Evolutionary conservation across 352 stramenopile species (phyloP), one percentile per base, ranked within the genome.

Genomic region (Sclerospora graminicola): DNA sequence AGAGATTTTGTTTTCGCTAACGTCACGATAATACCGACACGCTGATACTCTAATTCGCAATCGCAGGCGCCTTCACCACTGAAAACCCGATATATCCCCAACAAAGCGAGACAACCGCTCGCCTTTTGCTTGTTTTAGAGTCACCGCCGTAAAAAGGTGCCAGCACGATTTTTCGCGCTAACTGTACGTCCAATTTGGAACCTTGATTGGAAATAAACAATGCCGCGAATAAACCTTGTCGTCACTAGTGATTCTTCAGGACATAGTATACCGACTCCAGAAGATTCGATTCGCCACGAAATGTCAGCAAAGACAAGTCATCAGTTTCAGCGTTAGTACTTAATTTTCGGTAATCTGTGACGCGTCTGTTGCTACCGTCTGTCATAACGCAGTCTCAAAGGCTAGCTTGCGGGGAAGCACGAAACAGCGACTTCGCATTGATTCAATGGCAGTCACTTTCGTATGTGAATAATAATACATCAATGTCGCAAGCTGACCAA

Each of bases 31-130:
- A 40, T 69, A 51, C 21, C 61, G 1, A 66, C 69, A 34, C 57
- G 65, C n/a, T 72, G 61, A 27, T n/a, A n/a, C n/a, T 80, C 61
- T 49, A 66, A 15, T 60, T 55, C 8, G 61, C 58, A 48, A 84
- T 54, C 7, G 45, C 49, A 35, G 55, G 41, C 6, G 57, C 48
- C 13, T 77, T 66, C 11, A 61, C 45, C 11, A 71, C 20, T 10
- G 69, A 41, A 48, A 76, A 83, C 10, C 48, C 61, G 2, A 87
- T 48, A 37, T 82, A 84, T 19, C 57, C 64, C 5, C 61, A 61
- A 18, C 66, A 80, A 0, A 87, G 51, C 8, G 64, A 72, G 21
- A 80, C 57, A 20, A 84, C 41, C 29, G 76, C 84, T 9, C 84
- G 57, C 4, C 53, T 41, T 8, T 60, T 59, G 8, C 39, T 45